Conservation (phyloP, 495 filamentous ascomycete genomes). For the Pseudoneurospora amorphoporcata region DNA sequence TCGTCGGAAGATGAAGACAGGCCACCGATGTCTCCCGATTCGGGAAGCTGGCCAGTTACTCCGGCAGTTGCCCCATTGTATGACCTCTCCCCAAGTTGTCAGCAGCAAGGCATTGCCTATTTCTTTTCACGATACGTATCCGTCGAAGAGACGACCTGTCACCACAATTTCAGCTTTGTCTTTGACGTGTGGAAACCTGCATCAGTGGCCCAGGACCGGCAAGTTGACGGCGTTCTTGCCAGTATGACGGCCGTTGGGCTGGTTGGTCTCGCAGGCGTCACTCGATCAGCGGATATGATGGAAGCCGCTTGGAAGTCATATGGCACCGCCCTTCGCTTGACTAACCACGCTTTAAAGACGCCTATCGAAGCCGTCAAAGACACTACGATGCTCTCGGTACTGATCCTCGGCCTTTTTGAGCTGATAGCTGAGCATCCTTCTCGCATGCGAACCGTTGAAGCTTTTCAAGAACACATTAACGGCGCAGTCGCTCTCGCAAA, state of each 20-base stretch:
- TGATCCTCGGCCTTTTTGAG: constrained; percentile 50
- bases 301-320: constrained; percentile 37
- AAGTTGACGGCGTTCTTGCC: constrained; percentile 26
- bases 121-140: constrained; percentile 32
- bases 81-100: constrained; percentile 20
- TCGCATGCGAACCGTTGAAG: constrained; percentile 32
- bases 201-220: constrained; percentile 10
- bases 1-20: constrained; percentile 18
- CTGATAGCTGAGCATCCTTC: constrained; percentile 40
- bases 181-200: constrained; percentile 29
- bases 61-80: constrained; percentile 22
- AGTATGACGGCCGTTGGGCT: constrained; percentile 42
- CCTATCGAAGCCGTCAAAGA: constrained; percentile 48
- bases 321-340: constrained; percentile 34
- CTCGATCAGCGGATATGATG: constrained; percentile 28
- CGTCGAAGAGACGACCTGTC: constrained; percentile 22
- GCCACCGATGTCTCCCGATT: constrained; percentile 24
- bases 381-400: constrained; percentile 49
- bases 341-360: constrained; percentile 43
- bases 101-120: constrained; percentile 27
- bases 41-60: constrained; percentile 25
- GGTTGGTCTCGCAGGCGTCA: constrained; percentile 35
- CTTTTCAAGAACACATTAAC: constrained; percentile 50
- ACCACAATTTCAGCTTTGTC: constrained; percentile 34
- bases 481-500: constrained; percentile 48